Conservation (phyloP, 2,329 filamentous ascomycete species). For the Aspergillus udagawae region DNA sequence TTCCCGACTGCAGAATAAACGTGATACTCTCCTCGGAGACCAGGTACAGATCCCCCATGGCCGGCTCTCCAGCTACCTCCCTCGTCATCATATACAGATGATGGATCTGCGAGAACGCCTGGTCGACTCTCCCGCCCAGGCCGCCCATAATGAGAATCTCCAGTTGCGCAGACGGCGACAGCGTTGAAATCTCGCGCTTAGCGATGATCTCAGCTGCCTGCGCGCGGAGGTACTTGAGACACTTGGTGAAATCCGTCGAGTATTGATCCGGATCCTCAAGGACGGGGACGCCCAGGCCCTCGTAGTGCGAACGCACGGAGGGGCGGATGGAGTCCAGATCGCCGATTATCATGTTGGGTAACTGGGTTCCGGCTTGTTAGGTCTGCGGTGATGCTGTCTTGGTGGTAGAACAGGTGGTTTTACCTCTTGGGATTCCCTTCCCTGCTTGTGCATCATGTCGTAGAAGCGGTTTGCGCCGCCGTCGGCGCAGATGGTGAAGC, state of each 20-base stretch:
- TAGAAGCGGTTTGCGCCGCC: slow-evolving; percentile 80
- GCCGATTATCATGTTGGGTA: slow-evolving; percentile 73
- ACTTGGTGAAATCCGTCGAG: slow-evolving; percentile 89
- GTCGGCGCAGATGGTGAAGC: slow-evolving; percentile 75
- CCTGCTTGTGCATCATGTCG: slow-evolving; percentile 42
- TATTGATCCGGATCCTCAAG: slow-evolving; percentile 75
- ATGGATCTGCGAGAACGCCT: slow-evolving; percentile 83
- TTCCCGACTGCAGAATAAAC: slow-evolving; percentile 69
- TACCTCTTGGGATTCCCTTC: slow-evolving; percentile 31
- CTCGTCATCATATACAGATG: slow-evolving; percentile 62
- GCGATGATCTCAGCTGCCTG: slow-evolving; percentile 24
- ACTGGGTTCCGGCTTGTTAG: slow-evolving; percentile 25
- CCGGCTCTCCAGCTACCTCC: slow-evolving; percentile 18
- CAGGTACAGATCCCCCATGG: slow-evolving; percentile 65
- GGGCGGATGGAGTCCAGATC: slow-evolving; percentile 80
- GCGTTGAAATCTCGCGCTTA: slow-evolving; percentile 1
- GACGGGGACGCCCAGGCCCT: slow-evolving; percentile 56
- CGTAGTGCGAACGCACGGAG: slow-evolving; percentile 63
- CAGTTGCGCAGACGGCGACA: slow-evolving; percentile 16
- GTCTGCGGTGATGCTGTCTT: slow-evolving; percentile 4
- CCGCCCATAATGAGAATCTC: slow-evolving; percentile 81
- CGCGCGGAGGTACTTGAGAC: slow-evolving; percentile 56
- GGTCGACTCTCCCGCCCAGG: slow-evolving; percentile 85
- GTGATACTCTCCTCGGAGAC: slow-evolving; percentile 77
- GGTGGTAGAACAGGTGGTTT: slow-evolving; percentile 2